A percentile compares a stretch with the other conserved stretches of the same genome.
phyloP scores from a whole-genome alignment of 202 grass and related monocot genomes.

The Carex arenaria region DNA sequence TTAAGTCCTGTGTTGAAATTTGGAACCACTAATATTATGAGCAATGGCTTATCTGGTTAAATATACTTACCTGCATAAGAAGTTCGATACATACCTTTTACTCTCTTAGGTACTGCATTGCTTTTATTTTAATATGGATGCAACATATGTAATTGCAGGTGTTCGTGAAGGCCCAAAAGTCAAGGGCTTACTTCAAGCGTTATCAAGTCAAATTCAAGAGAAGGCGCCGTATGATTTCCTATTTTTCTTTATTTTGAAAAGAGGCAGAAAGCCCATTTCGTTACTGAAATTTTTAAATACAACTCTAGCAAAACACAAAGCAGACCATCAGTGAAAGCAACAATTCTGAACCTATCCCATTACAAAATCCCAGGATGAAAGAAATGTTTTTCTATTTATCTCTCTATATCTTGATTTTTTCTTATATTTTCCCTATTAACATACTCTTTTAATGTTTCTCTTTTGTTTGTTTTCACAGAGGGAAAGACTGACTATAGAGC shows the following conservation, averaged over 20 bases:
- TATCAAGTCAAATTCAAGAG: slow-evolving; percentile 73
- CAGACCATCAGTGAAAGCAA: too few relatives aligned
- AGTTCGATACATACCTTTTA: too few relatives aligned
- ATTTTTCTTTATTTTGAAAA: too few relatives aligned
- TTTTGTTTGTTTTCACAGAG: slow-evolving; percentile 15
- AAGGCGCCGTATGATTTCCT: slow-evolving; percentile 36
- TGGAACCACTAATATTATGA: background rate
- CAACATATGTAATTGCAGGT: slow-evolving; percentile 1
- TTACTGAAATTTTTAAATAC: too few relatives aligned
- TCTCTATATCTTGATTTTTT: background rate
- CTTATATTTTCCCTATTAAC: background rate
- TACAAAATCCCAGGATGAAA: too few relatives aligned
- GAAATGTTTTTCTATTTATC: background rate
- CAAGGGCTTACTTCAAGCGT: slow-evolving; percentile 58
- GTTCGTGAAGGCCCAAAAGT: slow-evolving; percentile 48
- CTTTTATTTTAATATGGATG: background rate
- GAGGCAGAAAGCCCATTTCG: too few relatives aligned
- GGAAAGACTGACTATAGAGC: slow-evolving; percentile 73
- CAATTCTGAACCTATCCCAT: too few relatives aligned
- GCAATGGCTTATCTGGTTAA: background rate
- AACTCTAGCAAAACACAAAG: too few relatives aligned
- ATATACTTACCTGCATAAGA: background rate
- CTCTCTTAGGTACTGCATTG: background rate
- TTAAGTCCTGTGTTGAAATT: background rate
- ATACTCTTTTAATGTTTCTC: too few relatives aligned